These are phyloP conservation scores for Colletotrichum sp. DNA, from an alignment of 2,329 filamentous ascomycete genomes.

Conservation along the genomic window DNA sequence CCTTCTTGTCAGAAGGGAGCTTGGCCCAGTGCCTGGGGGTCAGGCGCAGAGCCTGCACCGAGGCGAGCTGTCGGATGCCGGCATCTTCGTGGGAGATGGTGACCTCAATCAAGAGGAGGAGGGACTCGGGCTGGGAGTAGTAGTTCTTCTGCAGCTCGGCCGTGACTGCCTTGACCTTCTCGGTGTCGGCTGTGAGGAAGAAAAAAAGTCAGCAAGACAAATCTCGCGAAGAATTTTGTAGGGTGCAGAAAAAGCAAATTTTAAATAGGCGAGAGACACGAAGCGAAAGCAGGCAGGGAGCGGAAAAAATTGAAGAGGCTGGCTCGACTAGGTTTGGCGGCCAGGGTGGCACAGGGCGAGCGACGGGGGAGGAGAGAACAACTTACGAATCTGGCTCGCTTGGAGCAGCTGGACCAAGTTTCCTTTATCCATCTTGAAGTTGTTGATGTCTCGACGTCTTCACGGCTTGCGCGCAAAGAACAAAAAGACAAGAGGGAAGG, in stretches of 20 bases:
- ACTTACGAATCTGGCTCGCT: conserved; percentile 86
- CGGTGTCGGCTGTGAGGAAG: conserved; percentile 74
- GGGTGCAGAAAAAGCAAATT: not conserved
- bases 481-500: not conserved
- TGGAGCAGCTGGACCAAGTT: conserved; percentile 87
- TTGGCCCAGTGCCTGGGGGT: conserved; percentile 86
- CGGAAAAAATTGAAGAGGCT: conserved; percentile 11
- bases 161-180: conserved; percentile 88
- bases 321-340: conserved; percentile 12
- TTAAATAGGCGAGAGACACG: conserved; percentile 16
- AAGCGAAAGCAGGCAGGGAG: conserved; percentile 19
- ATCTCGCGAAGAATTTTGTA: not conserved
- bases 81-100: conserved; percentile 77
- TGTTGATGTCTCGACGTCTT: conserved; percentile 16
- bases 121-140: conserved; percentile 84
- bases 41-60: conserved; percentile 85
- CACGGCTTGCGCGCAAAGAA: conserved; percentile 4
- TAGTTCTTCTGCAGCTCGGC: conserved; percentile 91
- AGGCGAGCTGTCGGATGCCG: conserved; percentile 85
- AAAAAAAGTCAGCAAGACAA: conserved; percentile 34
- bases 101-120: conserved; percentile 87
- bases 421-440: conserved; percentile 55
- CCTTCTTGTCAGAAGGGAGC: conserved; percentile 77
- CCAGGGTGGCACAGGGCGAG: conserved; percentile 13
- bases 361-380: not conserved